Evolutionary conservation across 1,139 yeast genomes (phyloP), one percentile per base, ranked within the genome.

Genomic region (Debaryomyces coudertii): DNA sequence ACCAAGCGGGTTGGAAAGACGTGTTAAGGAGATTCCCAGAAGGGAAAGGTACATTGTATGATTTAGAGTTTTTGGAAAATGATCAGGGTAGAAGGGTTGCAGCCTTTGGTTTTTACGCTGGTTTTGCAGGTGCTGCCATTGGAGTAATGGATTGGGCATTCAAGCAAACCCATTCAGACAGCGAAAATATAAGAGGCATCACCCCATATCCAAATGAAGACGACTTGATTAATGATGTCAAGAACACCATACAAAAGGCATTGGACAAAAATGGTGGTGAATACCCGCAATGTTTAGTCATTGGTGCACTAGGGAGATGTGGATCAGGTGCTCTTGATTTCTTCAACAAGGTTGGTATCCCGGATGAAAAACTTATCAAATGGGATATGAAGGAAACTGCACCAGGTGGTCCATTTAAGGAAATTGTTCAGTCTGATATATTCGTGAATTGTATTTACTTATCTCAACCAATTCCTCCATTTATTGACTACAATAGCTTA

Each of bases 341-440:
- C 50, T 81, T 90, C 70, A 79, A 76, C 56, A 87, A 87, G 73
- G 85, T 80, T 46, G 99, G 99, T 50, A 73, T 93, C 48, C 97
- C 98, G 46, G 96, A 89, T 38, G 81, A 75, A 47, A 85, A 88
- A 68, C 82, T 93, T 50, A 67, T 80, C 60, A 88, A 89, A 76
- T 93, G 99, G 99, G 99, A 95, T 71, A 89, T 93, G 81, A 82
- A 87, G 52, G 99, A 93, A 77, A 95, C 99, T 46, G 85, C 95
- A 54, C 85, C 81, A 71, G 99, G 99, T 52, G 99, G 99, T 43
- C 99, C 99, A 53, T 93, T 93, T 80, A 70, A 80, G 67, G 98
- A 95, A 73, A 93, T 93, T 60, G 90, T 87, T 35, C 78, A 82
- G 44, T 82, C 90, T 28, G 98, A 93, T 65, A 84, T 93, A 56